These are phyloP conservation scores for Macrophomina pseudophaseolina DNA, from an alignment of 2,329 filamentous ascomycete genomes.

Conservation along the genomic window DNA sequence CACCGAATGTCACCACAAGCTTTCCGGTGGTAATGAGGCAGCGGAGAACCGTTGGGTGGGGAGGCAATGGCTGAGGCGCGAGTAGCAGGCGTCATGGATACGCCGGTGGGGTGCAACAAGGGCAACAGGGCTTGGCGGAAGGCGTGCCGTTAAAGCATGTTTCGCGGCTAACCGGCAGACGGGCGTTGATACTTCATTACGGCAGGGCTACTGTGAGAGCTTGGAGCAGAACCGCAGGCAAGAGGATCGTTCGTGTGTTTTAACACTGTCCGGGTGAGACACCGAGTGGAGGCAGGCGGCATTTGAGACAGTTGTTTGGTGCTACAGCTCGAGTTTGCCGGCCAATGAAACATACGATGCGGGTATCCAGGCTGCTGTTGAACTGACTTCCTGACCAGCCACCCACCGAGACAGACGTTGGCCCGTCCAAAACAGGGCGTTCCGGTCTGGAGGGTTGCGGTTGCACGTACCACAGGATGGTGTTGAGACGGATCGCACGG, in stretches of 20 bases:
- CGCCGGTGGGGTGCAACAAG: neutral
- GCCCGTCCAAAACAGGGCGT: neutral
- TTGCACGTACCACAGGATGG: slow-evolving; percentile 1
- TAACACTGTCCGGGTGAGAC: neutral
- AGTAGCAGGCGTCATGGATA: neutral
- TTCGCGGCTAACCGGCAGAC: neutral
- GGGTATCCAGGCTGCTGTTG: too few relatives aligned
- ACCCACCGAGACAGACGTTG: neutral
- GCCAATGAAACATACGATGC: neutral
- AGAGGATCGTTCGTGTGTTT: neutral
- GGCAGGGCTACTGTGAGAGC: neutral
- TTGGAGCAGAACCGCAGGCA: neutral
- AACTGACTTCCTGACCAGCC: too few relatives aligned
- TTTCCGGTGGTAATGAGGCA: too few relatives aligned
- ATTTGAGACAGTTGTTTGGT: neutral
- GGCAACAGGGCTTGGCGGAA: neutral
- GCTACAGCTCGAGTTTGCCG: neutral
- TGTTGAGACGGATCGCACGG: neutral
- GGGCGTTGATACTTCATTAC: slow-evolving; percentile 5
- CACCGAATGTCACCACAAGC: too few relatives aligned
- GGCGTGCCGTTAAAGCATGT: neutral
- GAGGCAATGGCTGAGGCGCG: neutral
- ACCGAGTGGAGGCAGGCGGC: neutral
- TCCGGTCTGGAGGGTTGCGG: neutral
- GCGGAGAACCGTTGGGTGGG: neutral